phyloP scores from a whole-genome alignment of 441 rosid species.

The Erodium chrysanthum region DNA sequence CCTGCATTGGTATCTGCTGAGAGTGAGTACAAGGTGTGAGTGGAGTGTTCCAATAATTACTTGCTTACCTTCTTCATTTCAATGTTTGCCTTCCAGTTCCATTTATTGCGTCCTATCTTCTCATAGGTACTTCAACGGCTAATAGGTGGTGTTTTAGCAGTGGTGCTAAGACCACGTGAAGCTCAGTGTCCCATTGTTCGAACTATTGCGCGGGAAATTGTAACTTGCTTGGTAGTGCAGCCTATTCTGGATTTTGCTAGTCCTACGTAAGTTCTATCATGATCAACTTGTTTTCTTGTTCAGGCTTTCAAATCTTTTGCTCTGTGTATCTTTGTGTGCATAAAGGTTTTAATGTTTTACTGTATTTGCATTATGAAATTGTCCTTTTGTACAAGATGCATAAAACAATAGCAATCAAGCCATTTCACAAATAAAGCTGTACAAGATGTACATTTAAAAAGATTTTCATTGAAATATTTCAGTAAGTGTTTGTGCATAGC shows the following conservation, averaged over 20 bases:
- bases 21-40: slow-evolving; percentile 99
- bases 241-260: slow-evolving; percentile 77
- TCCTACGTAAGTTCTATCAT: slow-evolving; percentile 56
- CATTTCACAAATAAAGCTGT: background rate
- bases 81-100: slow-evolving; percentile 6
- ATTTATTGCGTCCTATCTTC: slow-evolving; percentile 13
- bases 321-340: background rate
- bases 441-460: background rate
- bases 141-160: slow-evolving; percentile 70
- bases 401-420: background rate
- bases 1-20: slow-evolving; percentile 81
- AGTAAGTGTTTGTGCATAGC: background rate
- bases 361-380: background rate
- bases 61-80: slow-evolving; percentile 12
- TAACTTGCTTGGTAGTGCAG: slow-evolving; percentile 88
- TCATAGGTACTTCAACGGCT: slow-evolving; percentile 73
- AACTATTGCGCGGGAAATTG: slow-evolving; percentile 83
- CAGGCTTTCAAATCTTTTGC: background rate
- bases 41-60: slow-evolving; percentile 23
- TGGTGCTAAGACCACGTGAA: slow-evolving; percentile 78
- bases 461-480: background rate
- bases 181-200: slow-evolving; percentile 84
- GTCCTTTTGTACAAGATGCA: background rate
- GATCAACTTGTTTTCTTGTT: slow-evolving; percentile 5
- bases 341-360: background rate